These are phyloP conservation scores for Lactarius tabidus DNA, from an alignment of 768 basidiomycete genomes.

Conservation along the genomic window DNA sequence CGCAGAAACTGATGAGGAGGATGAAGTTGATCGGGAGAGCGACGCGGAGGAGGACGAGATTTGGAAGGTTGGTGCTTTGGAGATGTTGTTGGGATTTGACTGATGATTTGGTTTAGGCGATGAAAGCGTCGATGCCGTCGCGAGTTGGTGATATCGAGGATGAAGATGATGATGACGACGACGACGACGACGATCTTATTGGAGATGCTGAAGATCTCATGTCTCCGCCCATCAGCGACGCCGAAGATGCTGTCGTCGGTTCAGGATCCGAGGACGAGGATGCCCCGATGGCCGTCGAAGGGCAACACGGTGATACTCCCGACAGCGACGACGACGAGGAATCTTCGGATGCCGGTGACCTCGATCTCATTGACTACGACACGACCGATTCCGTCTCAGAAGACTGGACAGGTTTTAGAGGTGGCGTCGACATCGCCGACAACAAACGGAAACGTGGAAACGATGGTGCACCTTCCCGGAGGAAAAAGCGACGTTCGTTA, in stretches of 20 bases:
- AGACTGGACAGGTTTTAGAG: slow-evolving; percentile 54
- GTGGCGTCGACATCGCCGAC: slow-evolving; percentile 25
- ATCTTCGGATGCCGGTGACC: slow-evolving; percentile 68
- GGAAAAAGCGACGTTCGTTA: slow-evolving; percentile 65
- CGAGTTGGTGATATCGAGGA: slow-evolving; percentile 37
- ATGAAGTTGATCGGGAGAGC: slow-evolving; percentile 41
- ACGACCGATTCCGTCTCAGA: slow-evolving; percentile 46
- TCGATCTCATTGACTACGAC: slow-evolving; percentile 60
- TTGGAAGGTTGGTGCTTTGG: slow-evolving; percentile 67
- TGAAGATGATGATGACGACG: slow-evolving; percentile 33
- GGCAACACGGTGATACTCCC: slow-evolving; percentile 27
- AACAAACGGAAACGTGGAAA: slow-evolving; percentile 41
- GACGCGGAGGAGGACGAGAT: slow-evolving; percentile 66
- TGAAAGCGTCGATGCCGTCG: slow-evolving; percentile 89
- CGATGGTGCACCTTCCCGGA: slow-evolving; percentile 41
- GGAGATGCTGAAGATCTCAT: slow-evolving; percentile 26
- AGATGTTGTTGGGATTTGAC: background rate
- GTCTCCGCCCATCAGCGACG: slow-evolving; percentile 32
- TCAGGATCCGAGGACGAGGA: slow-evolving; percentile 36
- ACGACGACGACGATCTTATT: slow-evolving; percentile 27
- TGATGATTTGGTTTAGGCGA: slow-evolving; percentile 51
- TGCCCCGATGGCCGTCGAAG: slow-evolving; percentile 32
- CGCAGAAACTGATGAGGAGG: slow-evolving; percentile 35
- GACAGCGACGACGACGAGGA: slow-evolving; percentile 33
- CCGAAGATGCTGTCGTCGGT: slow-evolving; percentile 25